phyloP scores from a whole-genome alignment of 164 flowering plant genomes.

The Kalanchoe fedtschenkoi region DNA sequence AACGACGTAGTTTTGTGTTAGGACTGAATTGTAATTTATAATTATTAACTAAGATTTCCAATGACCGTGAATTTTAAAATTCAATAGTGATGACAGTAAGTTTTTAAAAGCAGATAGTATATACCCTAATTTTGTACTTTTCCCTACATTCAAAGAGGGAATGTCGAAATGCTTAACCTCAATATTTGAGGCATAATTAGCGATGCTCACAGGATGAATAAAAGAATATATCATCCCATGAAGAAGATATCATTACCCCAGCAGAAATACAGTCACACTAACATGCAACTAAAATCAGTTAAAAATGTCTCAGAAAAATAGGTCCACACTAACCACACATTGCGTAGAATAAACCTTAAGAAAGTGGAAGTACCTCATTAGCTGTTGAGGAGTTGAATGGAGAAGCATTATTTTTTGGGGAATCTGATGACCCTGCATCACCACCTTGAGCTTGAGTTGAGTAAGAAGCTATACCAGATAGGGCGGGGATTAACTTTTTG shows the following conservation, averaged over 20 bases:
- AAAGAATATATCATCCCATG: background rate
- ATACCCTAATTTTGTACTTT: too few relatives aligned
- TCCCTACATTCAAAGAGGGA: background rate
- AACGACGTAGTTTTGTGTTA: too few relatives aligned
- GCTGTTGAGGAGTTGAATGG: background rate
- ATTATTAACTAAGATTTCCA: too few relatives aligned
- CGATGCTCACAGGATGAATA: too few relatives aligned
- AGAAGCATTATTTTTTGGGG: slow-evolving; percentile 2
- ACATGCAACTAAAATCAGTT: background rate
- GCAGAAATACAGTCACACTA: too few relatives aligned
- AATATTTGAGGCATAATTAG: background rate
- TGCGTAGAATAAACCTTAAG: background rate
- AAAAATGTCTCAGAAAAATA: background rate
- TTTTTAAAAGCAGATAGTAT: too few relatives aligned
- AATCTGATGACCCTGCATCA: slow-evolving; percentile 13
- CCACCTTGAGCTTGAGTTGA: slow-evolving; percentile 11
- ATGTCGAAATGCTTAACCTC: background rate
- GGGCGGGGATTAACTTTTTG: slow-evolving; percentile 4
- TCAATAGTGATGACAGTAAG: too few relatives aligned
- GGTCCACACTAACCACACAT: background rate
- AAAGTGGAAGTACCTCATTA: slow-evolving; percentile 3
- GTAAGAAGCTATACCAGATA: slow-evolving; percentile 9
- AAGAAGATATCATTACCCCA: too few relatives aligned
- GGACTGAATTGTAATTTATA: too few relatives aligned
- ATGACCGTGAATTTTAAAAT: too few relatives aligned